These are phyloP conservation scores for Skeletonema menzelii DNA, from an alignment of 108 stramenopile species.

Conservation along the genomic window DNA sequence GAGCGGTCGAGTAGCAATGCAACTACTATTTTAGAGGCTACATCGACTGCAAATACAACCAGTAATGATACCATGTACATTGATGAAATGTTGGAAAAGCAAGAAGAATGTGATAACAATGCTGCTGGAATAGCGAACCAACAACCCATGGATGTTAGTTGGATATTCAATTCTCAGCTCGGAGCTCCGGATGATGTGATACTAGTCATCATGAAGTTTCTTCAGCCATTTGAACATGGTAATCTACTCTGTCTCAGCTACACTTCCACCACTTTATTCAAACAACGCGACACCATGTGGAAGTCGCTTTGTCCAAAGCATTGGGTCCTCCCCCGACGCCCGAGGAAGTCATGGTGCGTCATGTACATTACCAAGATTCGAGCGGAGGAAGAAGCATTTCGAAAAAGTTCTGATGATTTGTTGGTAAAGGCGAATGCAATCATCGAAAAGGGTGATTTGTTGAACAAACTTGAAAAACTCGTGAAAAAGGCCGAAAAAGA, in stretches of 20 bases:
- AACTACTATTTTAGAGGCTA: background rate
- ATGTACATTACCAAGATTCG: constrained; percentile 65
- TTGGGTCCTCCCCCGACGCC: constrained; percentile 78
- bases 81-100: constrained; percentile 68
- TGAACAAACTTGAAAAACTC: constrained; percentile 70
- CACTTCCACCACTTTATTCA: constrained; percentile 37
- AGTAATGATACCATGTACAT: constrained; percentile 54
- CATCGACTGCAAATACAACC: background rate
- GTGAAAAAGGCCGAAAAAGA: constrained; percentile 57
- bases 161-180: constrained; percentile 57
- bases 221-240: constrained; percentile 57
- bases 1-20: background rate
- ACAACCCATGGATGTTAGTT: constrained; percentile 58
- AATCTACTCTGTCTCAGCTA: constrained; percentile 58
- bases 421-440: constrained; percentile 49
- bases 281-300: constrained; percentile 66
- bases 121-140: background rate
- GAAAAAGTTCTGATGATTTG: constrained; percentile 72
- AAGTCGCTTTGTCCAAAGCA: constrained; percentile 59
- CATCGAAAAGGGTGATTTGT: constrained; percentile 65
- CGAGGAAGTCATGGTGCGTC: constrained; percentile 79
- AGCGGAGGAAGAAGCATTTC: constrained; percentile 49
- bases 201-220: constrained; percentile 50
- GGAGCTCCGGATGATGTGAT: constrained; percentile 78
- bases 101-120: constrained; percentile 24